Evolutionary conservation across 441 rosid genomes (phyloP).

Genomic region (Gossypium davidsonii): DNA sequence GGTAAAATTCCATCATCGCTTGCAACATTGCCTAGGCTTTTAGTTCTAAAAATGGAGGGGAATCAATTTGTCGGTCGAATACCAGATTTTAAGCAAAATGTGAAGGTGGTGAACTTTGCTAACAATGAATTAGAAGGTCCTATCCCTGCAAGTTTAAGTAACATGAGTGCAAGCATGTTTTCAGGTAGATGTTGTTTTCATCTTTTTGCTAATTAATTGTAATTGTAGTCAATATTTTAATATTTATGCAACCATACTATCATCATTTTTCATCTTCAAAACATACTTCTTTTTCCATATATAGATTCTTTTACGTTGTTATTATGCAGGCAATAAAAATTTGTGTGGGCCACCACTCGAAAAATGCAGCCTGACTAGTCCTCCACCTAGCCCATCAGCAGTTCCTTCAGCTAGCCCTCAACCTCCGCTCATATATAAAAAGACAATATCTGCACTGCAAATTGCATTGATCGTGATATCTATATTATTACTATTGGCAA

Average conservation of each 20-base stretch:
- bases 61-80: slow-evolving; percentile 55
- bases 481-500: slow-evolving; percentile 16
- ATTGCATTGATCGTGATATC: slow-evolving; percentile 23
- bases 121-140: slow-evolving; percentile 74
- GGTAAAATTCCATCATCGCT: slow-evolving; percentile 60
- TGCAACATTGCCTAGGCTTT: slow-evolving; percentile 45
- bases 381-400: background rate
- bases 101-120: slow-evolving; percentile 46
- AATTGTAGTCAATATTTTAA: too few relatives aligned
- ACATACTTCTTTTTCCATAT: too few relatives aligned
- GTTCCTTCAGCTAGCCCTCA: background rate
- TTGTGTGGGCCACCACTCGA: slow-evolving; percentile 58
- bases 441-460: background rate
- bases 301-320: background rate
- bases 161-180: slow-evolving; percentile 50
- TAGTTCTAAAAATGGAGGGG: slow-evolving; percentile 62
- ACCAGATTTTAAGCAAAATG: slow-evolving; percentile 50
- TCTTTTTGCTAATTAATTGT: background rate
- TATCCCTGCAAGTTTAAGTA: slow-evolving; percentile 56
- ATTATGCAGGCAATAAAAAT: slow-evolving; percentile 48
- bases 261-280: too few relatives aligned
- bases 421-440: slow-evolving; percentile 13
- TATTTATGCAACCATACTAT: too few relatives aligned
- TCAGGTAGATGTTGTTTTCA: slow-evolving; percentile 34
- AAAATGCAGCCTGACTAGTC: slow-evolving; percentile 24